These are phyloP conservation scores for Camelina laxa DNA, from an alignment of 345 rosid species.

Conservation along the genomic window DNA sequence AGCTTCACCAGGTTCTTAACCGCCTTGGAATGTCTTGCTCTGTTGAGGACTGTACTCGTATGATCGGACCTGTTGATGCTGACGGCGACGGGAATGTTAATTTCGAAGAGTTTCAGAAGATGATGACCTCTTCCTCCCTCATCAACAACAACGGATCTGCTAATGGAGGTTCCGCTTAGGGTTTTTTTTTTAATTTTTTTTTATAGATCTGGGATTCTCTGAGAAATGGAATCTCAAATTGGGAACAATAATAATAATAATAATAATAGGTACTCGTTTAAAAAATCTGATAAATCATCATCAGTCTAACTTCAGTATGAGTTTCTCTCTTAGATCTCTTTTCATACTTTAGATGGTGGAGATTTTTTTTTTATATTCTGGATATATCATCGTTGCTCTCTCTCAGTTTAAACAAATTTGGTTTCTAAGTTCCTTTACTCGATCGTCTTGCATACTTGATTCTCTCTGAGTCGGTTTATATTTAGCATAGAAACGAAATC, in stretches of 20 bases:
- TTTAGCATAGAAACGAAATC: background rate
- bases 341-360: background rate
- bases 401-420: background rate
- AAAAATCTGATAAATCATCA: slow-evolving; percentile 13
- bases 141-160: slow-evolving; percentile 13
- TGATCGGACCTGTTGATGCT: slow-evolving; percentile 75
- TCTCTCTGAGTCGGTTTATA: background rate
- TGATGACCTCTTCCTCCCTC: slow-evolving; percentile 61
- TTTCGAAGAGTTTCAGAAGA: slow-evolving; percentile 77
- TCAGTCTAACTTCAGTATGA: slow-evolving; percentile 23
- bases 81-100: slow-evolving; percentile 91
- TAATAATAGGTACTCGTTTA: slow-evolving; percentile 12
- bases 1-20: slow-evolving; percentile 71
- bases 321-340: background rate
- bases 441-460: background rate
- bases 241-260: background rate
- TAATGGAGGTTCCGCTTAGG: background rate
- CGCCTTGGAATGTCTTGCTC: slow-evolving; percentile 71
- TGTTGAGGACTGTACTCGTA: slow-evolving; percentile 62
- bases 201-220: slow-evolving; percentile 4
- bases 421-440: background rate
- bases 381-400: slow-evolving; percentile 1
- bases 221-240: background rate
- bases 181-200: background rate
- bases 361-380: background rate